Base-by-base conservation (phyloP, 208 protist species). In the Angomonas ambiguus region DNA sequence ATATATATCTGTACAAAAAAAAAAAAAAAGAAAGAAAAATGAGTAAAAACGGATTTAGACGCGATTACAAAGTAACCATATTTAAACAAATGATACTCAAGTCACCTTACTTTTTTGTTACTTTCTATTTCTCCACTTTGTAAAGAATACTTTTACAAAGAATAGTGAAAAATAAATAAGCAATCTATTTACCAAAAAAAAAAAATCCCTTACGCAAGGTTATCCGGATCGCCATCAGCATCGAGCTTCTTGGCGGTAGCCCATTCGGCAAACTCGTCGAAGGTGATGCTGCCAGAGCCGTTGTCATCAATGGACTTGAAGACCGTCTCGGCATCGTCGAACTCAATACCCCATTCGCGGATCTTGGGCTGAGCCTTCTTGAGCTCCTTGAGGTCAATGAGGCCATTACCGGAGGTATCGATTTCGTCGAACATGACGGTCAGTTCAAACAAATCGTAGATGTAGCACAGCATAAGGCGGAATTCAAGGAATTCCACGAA, bases 391-490 rank as follows among this genome's bases (percentile, higher is more conserved):
- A 73, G 51, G 71, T 80, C 75, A 35, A 95, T 67, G 31, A 89
- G 67, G 62, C 72, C 70, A 65, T 93, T 87, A 56, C 86, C 84
- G 28, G 80, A 85, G 34, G 78, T 82, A 71, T 92, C 86, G 56
- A 93, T 86, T 69, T 82, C 69, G 68, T 92, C 86, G 69, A 95
- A 90, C 79, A 95, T 91, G 28, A 89, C 69, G 4, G 77, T 87
- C 67, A 95, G 78, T 63, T 82, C 64, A 51, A 86, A 82, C 67
- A 73, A 80, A 71, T 82, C 69, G 72, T 82, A 79, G 62, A 86
- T 86, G 74, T 72, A 88, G 72, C 69, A 88, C 33, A 94, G 75
- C 62, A 94, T 77, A 55, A 92, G 69, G 65, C 85, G 81, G 78
- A 94, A 94, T 75, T 91, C 85, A 2, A 79, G 65, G 62, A 84